Percentiles rank a stretch among this genome's conserved stretches.
These are phyloP conservation scores for Sphaerobolus stellatus DNA, from an alignment of 1,284 basidiomycete genomes.

Conservation along the genomic window DNA sequence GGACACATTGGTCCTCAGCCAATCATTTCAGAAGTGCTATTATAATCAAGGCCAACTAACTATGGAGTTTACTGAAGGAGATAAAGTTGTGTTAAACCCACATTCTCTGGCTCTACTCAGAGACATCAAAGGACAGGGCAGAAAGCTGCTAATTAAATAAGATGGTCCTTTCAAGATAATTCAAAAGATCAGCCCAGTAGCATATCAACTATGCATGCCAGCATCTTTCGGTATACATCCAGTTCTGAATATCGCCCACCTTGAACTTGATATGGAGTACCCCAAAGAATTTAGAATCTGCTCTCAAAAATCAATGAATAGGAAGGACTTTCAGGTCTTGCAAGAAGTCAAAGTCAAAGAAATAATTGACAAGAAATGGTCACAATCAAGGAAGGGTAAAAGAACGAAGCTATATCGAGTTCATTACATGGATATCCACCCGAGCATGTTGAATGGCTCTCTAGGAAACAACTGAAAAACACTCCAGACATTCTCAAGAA, in stretches of 20 bases:
- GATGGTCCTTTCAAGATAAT: conserved; percentile 1
- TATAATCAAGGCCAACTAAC: background rate
- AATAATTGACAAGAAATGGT: background rate
- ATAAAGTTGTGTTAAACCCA: background rate
- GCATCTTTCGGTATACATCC: background rate
- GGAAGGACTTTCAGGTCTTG: background rate
- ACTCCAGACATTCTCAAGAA: background rate
- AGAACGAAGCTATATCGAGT: background rate
- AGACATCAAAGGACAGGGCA: background rate
- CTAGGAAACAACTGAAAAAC: background rate
- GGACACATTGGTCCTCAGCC: background rate
- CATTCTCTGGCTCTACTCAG: background rate
- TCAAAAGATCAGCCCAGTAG: background rate
- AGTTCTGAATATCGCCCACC: background rate
- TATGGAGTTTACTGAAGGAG: background rate
- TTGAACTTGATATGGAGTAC: background rate
- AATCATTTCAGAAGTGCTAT: background rate
- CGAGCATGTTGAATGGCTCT: background rate
- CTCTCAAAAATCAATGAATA: background rate
- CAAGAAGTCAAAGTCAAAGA: background rate
- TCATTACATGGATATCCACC: background rate
- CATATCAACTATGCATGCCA: background rate
- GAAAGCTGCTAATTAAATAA: background rate
- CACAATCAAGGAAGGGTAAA: background rate
- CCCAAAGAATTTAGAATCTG: background rate